Conservation (phyloP, 306 rosid genomes). For the Prunus armeniaca region DNA sequence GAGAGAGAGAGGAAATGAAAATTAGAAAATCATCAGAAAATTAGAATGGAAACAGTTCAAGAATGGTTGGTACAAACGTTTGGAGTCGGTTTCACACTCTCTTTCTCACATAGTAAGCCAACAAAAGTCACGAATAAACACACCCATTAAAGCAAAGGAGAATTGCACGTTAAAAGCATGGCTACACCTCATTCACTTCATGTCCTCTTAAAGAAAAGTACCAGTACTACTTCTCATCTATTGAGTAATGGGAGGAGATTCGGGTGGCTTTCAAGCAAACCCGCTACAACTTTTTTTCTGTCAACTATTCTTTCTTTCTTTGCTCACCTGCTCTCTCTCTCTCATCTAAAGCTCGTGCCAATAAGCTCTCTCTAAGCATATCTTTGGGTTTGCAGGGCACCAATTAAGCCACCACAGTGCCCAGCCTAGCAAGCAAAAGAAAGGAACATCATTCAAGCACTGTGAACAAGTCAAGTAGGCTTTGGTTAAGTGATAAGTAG, state of each 20-base stretch:
- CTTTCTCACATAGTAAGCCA: constrained; percentile 30
- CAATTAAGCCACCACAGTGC: neutral
- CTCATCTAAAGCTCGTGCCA: constrained; percentile 19
- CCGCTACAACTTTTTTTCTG: constrained; percentile 9
- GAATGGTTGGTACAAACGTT: constrained; percentile 43
- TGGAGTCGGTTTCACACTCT: constrained; percentile 40
- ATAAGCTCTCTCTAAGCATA: neutral
- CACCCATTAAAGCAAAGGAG: constrained; percentile 38
- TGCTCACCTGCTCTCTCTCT: neutral
- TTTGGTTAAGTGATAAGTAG: constrained; percentile 35
- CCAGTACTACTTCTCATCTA: constrained; percentile 5
- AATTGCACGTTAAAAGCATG: constrained; percentile 57
- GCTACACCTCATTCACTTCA: constrained; percentile 32
- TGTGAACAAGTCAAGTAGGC: constrained; percentile 33
- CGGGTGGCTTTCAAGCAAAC: constrained; percentile 43
- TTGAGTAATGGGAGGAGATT: constrained; percentile 35
- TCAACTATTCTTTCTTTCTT: neutral
- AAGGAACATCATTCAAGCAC: constrained; percentile 15
- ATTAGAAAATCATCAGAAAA: neutral
- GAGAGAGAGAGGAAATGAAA: constrained; percentile 9
- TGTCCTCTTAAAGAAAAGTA: constrained; percentile 35
- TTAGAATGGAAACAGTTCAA: constrained; percentile 16
- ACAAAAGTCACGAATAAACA: constrained; percentile 33
- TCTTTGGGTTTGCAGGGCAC: neutral
- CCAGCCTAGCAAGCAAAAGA: constrained; percentile 42